Base-by-base conservation (phyloP, 805 yeast genomes). In the Starmerella scarabaei region DNA sequence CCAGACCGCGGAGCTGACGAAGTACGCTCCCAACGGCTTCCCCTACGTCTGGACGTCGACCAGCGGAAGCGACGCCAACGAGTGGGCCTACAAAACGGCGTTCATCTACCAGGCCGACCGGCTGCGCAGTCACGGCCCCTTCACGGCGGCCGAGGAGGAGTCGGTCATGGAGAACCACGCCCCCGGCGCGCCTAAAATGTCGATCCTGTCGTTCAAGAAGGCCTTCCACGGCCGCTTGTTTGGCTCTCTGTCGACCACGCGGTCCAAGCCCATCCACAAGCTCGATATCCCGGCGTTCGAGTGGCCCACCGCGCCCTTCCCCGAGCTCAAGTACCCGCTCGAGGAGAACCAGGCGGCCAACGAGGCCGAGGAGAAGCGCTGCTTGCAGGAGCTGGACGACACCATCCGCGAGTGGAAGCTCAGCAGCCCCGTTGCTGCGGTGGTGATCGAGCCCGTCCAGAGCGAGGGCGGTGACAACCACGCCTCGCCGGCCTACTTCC, bases 301-400 rank as follows among this genome's bases (percentile, higher is more conserved):
- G 57, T 86, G 96, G 96, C 97, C 97, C 57, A 85, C 81, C 61
- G 95, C 95, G 41, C 84, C 83, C 48, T 86, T 77, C 68, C 97
- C 97, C 49, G 53, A 71, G 37, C 77, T 83, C 63, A 66, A 77
- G 61, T 86, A 84, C 62, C 97, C 97, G 43, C 70, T 85, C 55
- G 86, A 75, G 41, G 69, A 72, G 37, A 57, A 75, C 58, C 73
- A 57, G 31, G 75, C 67, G 35, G 75, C 64, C 50, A 86, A 86
- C 71, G 64, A 66, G 36, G 60, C 67, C 37, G 95, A 85, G 65
- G 97, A 86, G 63, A 74, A 68, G 45, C 71, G 91, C 56, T 82
- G 94, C 60, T 69, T 86, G 49, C 71, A 65, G 35, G 74, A 73
- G 50, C 84, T 85, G 44, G 94, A 84, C 57, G 67, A 74, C 14